A percentile compares a stretch with the other conserved stretches of the same genome.
These are phyloP conservation scores for Physcomitrellopsis africana DNA, from an alignment of 225 moss, liverwort and hornwort species.

Conservation along the genomic window DNA sequence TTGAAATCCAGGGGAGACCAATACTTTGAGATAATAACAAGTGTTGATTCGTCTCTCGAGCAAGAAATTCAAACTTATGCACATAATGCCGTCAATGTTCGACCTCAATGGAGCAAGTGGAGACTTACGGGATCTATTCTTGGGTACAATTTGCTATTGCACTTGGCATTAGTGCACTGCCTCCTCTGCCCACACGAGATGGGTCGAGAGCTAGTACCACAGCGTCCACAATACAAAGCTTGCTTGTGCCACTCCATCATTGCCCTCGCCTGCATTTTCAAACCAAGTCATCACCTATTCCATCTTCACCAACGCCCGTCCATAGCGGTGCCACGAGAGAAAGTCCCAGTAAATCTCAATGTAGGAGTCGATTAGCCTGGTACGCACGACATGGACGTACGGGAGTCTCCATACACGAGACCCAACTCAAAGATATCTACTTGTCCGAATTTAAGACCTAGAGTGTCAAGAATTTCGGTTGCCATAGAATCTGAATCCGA, in stretches of 20 bases:
- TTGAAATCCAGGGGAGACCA: too few species aligned
- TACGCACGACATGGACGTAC: too few species aligned
- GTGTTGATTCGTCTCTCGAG: not conserved
- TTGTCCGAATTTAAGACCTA: not conserved
- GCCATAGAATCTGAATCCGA: not conserved
- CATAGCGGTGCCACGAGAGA: not conserved
- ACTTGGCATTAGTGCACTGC: constrained; percentile 67
- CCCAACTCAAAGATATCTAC: too few species aligned
- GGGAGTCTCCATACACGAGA: too few species aligned
- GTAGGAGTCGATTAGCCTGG: not conserved
- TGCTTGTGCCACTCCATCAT: constrained; percentile 96
- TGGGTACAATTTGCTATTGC: constrained; percentile 83
- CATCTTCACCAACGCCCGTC: not conserved
- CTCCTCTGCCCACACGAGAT: constrained; percentile 86
- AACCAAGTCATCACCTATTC: not conserved
- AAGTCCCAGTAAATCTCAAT: not conserved
- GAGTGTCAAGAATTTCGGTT: not conserved
- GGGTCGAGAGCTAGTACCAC: constrained; percentile 68
- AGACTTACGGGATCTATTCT: constrained; percentile 75
- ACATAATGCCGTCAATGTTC: not conserved
- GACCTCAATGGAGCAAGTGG: not conserved
- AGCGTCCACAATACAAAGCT: constrained; percentile 73
- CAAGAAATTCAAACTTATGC: not conserved
- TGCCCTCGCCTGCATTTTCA: constrained; percentile 77
- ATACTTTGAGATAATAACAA: not conserved